Conservation (phyloP, 73 alveolate genomes). For the Stentor coeruleus region DNA sequence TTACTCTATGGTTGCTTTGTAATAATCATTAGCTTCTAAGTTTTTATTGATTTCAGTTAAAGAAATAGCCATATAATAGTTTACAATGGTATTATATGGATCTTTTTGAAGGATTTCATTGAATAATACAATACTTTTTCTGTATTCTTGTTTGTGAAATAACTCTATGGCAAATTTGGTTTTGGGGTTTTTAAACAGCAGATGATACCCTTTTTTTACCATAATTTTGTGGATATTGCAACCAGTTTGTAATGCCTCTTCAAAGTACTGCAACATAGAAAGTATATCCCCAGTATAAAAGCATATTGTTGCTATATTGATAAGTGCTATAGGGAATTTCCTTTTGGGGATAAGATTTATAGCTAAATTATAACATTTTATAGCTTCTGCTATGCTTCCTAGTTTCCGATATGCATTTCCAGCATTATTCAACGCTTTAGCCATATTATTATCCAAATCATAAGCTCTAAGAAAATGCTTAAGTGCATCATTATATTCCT, state of each 20-base stretch:
- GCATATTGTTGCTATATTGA: neutral
- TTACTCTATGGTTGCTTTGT: neutral
- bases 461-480: neutral
- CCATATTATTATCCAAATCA: neutral
- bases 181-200: slow-evolving; percentile 4
- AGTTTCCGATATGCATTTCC: slow-evolving; percentile 27
- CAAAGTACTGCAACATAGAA: neutral
- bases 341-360: slow-evolving; percentile 11
- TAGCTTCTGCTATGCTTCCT: slow-evolving; percentile 20
- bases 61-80: slow-evolving; percentile 3
- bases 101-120: neutral
- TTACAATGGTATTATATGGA: neutral
- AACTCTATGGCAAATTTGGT: neutral
- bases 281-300: neutral
- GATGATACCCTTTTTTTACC: slow-evolving; percentile 19
- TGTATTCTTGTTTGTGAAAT: neutral
- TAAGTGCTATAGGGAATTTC: slow-evolving; percentile 2
- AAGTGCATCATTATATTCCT: neutral
- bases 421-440: slow-evolving; percentile 14
- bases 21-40: neutral
- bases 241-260: slow-evolving; percentile 10
- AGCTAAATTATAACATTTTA: neutral
- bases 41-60: neutral
- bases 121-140: neutral
- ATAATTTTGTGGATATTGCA: neutral